These are phyloP conservation scores for Saprolegnia parasitica DNA, from an alignment of 352 stramenopile species.

Conservation along the genomic window DNA sequence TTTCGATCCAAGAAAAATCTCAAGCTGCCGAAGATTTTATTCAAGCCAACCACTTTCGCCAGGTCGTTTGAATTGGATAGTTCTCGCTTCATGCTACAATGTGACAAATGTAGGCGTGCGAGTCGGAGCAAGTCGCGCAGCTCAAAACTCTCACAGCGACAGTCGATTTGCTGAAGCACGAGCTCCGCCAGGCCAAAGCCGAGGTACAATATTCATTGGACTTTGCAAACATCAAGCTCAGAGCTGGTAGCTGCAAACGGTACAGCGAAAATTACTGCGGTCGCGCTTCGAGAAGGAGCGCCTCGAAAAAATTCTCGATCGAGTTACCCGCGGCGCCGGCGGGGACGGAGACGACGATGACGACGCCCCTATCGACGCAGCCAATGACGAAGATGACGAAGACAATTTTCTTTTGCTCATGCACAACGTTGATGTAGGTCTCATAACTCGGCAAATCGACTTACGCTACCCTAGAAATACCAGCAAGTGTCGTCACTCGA, in stretches of 20 bases:
- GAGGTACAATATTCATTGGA: constrained; percentile 13
- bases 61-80: not conserved
- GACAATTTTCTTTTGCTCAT: constrained; percentile 8
- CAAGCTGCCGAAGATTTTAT: constrained; percentile 22
- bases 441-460: not conserved
- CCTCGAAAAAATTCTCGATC: constrained; percentile 21
- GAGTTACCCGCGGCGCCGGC: not conserved
- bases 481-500: constrained; percentile 39
- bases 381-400: constrained; percentile 24
- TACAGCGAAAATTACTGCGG: constrained; percentile 12
- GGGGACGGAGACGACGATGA: not conserved
- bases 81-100: too few species aligned
- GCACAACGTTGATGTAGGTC: constrained; percentile 8
- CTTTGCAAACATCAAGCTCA: not conserved
- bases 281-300: constrained; percentile 25
- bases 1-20: constrained; percentile 7
- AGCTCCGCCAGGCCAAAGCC: constrained; percentile 25
- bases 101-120: constrained; percentile 6
- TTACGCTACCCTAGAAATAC: constrained; percentile 13
- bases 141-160: not conserved
- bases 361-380: not conserved
- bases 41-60: constrained; percentile 14
- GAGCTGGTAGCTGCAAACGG: constrained; percentile 23
- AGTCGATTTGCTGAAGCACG: constrained; percentile 11
- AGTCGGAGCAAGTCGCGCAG: constrained; percentile 10